phyloP scores from a whole-genome alignment of 345 rosid species.

The Noccaea caerulescens region DNA sequence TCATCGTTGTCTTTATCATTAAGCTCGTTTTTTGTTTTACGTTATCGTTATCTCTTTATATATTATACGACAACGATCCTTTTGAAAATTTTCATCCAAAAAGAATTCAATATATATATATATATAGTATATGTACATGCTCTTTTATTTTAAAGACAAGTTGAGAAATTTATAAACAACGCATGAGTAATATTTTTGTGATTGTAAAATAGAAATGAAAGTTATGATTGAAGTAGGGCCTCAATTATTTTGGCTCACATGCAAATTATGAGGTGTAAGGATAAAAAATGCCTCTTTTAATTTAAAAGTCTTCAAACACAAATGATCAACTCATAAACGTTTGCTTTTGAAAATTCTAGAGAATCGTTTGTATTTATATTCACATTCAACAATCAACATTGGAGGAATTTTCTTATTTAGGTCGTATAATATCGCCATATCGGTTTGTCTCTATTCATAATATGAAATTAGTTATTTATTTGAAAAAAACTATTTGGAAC shows the following conservation, averaged over 20 bases:
- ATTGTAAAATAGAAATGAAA: slow-evolving; percentile 27
- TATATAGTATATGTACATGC: slow-evolving; percentile 25
- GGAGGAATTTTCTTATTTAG: not conserved
- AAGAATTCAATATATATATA: not conserved
- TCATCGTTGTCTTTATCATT: slow-evolving; percentile 38
- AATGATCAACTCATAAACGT: slow-evolving; percentile 36
- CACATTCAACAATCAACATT: slow-evolving; percentile 34
- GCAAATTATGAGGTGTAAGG: slow-evolving; percentile 45
- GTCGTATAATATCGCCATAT: not conserved
- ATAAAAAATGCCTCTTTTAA: slow-evolving; percentile 30
- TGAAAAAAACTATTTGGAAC: not conserved
- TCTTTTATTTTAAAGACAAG: slow-evolving; percentile 26
- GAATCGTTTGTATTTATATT: slow-evolving; percentile 27
- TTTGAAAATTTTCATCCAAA: slow-evolving; percentile 19
- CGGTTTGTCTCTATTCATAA: slow-evolving; percentile 19
- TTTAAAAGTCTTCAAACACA: slow-evolving; percentile 26
- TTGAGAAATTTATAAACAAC: slow-evolving; percentile 19
- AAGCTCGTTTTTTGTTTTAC: slow-evolving; percentile 34
- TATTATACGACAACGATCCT: slow-evolving; percentile 39
- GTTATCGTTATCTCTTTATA: slow-evolving; percentile 28
- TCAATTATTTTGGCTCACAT: slow-evolving; percentile 49
- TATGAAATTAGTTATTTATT: no score
- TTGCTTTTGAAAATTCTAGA: slow-evolving; percentile 31
- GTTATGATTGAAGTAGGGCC: slow-evolving; percentile 45
- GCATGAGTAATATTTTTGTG: slow-evolving; percentile 2